phyloP scores from a whole-genome alignment of 441 rosid genomes.

The Gossypium lobatum region DNA sequence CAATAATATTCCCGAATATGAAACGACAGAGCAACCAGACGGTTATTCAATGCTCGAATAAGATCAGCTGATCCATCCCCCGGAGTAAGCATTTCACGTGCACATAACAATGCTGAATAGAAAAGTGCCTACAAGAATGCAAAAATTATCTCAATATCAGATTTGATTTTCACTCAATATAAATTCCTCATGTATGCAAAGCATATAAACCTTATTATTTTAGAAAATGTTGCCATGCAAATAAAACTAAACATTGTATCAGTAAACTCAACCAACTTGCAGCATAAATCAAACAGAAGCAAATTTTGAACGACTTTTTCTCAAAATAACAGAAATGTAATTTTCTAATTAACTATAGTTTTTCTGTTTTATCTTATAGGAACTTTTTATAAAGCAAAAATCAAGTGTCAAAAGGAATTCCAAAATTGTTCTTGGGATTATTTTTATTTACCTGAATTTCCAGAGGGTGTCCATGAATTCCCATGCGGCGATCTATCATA shows the following conservation, averaged over 20 bases:
- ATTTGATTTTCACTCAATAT: neutral
- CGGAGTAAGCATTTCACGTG: constrained; percentile 83
- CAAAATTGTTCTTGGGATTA: neutral
- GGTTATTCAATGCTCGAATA: constrained; percentile 80
- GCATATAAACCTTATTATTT: neutral
- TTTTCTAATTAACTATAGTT: neutral
- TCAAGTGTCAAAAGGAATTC: neutral
- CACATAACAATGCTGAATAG: constrained; percentile 77
- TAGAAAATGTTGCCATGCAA: neutral
- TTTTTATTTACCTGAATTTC: constrained; percentile 65
- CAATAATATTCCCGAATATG: constrained; percentile 91
- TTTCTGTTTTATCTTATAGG: neutral
- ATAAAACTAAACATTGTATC: neutral
- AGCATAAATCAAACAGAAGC: neutral
- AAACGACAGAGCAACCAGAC: constrained; percentile 79
- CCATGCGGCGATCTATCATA: constrained; percentile 96
- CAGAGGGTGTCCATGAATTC: constrained; percentile 91
- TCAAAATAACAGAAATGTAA: neutral
- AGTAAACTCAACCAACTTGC: neutral
- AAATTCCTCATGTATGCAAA: neutral
- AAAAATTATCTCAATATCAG: constrained; percentile 11
- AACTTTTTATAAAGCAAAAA: neutral
- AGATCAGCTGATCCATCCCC: constrained; percentile 87
- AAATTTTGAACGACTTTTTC: neutral
- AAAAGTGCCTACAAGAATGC: constrained; percentile 62